Percentiles rank a stretch among this genome's conserved stretches.
phyloP scores from a whole-genome alignment of 306 rosid genomes.

The Leucaena leucocephala region DNA sequence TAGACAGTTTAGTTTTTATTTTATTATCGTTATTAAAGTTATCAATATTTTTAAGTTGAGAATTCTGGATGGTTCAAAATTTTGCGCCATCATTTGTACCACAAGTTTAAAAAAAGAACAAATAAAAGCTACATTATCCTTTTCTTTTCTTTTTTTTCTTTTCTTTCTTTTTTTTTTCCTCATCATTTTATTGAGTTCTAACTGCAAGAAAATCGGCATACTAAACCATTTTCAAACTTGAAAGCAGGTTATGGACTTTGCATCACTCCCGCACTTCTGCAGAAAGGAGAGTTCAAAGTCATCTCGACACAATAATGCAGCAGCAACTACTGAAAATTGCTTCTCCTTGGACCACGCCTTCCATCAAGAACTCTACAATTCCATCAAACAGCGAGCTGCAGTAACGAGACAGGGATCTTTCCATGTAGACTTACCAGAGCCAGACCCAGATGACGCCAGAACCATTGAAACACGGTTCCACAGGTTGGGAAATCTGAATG shows the following conservation, averaged over 20 bases:
- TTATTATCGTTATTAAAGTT: too few species aligned
- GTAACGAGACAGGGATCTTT: slow-evolving; percentile 67
- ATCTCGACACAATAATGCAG: slow-evolving; percentile 46
- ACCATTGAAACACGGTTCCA: slow-evolving; percentile 77
- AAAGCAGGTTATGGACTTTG: slow-evolving; percentile 79
- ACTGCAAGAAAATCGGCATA: not conserved
- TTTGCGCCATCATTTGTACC: too few species aligned
- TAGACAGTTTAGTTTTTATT: not conserved
- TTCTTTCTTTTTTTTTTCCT: not conserved
- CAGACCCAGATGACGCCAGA: slow-evolving; percentile 60
- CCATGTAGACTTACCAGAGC: slow-evolving; percentile 81
- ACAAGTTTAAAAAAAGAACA: too few species aligned
- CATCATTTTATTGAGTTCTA: not conserved
- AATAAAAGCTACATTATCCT: too few species aligned
- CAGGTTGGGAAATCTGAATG: slow-evolving; percentile 62
- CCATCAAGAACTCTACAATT: slow-evolving; percentile 80
- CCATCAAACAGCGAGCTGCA: slow-evolving; percentile 60
- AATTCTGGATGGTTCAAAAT: too few species aligned
- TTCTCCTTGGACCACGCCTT: slow-evolving; percentile 70
- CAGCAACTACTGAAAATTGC: slow-evolving; percentile 55
- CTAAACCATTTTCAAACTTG: slow-evolving; percentile 27
- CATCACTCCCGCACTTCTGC: slow-evolving; percentile 91
- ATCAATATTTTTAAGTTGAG: too few species aligned
- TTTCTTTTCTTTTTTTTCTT: too few species aligned
- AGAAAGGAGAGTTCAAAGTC: slow-evolving; percentile 74